Percentiles rank a stretch among this genome's conserved stretches.
phyloP scores from a whole-genome alignment of 331 rosid genomes.

The Dryas integrifolia region DNA sequence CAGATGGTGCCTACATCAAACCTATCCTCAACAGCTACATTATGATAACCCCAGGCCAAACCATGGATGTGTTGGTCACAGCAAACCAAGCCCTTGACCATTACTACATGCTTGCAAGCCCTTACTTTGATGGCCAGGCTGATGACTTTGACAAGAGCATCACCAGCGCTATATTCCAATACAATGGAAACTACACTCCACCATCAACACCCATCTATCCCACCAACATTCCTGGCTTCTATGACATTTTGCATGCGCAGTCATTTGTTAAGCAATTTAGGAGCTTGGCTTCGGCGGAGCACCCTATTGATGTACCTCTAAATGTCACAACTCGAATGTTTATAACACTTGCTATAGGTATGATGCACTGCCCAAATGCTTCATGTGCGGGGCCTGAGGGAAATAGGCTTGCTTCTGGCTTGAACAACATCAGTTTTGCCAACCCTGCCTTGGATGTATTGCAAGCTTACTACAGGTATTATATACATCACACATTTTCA shows the following conservation, averaged over 20 bases:
- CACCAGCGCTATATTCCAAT: slow-evolving; percentile 17
- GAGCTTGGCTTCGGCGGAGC: slow-evolving; percentile 14
- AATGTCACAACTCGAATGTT: slow-evolving; percentile 20
- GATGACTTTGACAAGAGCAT: slow-evolving; percentile 21
- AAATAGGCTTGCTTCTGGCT: slow-evolving; percentile 7
- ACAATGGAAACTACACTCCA: slow-evolving; percentile 15
- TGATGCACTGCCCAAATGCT: slow-evolving; percentile 10
- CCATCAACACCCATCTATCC: slow-evolving; percentile 1
- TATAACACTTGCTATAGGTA: background rate
- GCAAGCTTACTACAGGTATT: slow-evolving; percentile 24
- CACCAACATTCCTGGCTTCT: slow-evolving; percentile 6
- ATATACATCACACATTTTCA: background rate
- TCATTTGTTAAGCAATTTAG: background rate
- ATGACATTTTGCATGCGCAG: background rate
- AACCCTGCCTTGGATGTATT: slow-evolving; percentile 9
- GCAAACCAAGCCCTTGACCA: slow-evolving; percentile 8
- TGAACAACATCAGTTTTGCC: slow-evolving; percentile 19
- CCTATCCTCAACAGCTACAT: slow-evolving; percentile 13
- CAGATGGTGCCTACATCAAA: slow-evolving; percentile 19
- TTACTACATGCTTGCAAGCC: slow-evolving; percentile 16
- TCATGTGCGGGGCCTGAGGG: slow-evolving; percentile 20
- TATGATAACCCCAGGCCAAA: slow-evolving; percentile 27
- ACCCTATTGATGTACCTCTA: slow-evolving; percentile 10
- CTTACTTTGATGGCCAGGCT: slow-evolving; percentile 22
- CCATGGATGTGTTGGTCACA: slow-evolving; percentile 24